phyloP scores from a whole-genome alignment of 306 rosid genomes.

The Sicyos baderoa region DNA sequence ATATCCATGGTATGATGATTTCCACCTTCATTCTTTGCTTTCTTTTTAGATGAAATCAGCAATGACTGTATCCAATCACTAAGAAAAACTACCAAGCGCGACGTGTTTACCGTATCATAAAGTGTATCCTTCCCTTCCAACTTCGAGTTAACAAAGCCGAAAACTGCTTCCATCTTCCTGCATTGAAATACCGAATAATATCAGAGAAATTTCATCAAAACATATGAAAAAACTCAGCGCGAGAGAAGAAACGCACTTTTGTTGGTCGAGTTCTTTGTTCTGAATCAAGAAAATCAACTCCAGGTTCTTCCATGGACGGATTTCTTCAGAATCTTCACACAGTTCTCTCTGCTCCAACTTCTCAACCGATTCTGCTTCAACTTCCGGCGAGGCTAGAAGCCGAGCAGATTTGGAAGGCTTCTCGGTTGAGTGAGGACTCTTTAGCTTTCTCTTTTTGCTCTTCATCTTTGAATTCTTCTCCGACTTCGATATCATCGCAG shows the following conservation, averaged over 20 bases:
- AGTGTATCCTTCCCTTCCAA: slow-evolving; percentile 31
- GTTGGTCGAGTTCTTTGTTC: slow-evolving; percentile 42
- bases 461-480: slow-evolving; percentile 21
- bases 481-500: neutral
- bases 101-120: slow-evolving; percentile 42
- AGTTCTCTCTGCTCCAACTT: slow-evolving; percentile 16
- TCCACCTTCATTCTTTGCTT: slow-evolving; percentile 26
- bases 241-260: slow-evolving; percentile 36
- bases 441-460: slow-evolving; percentile 42
- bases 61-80: slow-evolving; percentile 71
- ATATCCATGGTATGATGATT: slow-evolving; percentile 29
- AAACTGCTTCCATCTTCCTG: slow-evolving; percentile 71
- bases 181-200: slow-evolving; percentile 28
- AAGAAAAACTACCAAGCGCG: slow-evolving; percentile 48
- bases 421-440: slow-evolving; percentile 15
- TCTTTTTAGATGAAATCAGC: slow-evolving; percentile 55
- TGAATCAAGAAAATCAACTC: slow-evolving; percentile 51
- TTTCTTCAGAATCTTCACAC: slow-evolving; percentile 14
- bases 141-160: slow-evolving; percentile 43
- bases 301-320: slow-evolving; percentile 60
- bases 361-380: slow-evolving; percentile 14
- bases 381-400: slow-evolving; percentile 13
- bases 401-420: slow-evolving; percentile 38
- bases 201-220: slow-evolving; percentile 6
- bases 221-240: neutral